These are phyloP conservation scores for Globisporangium abappressorium DNA, from an alignment of 352 stramenopile species.

Conservation along the genomic window DNA sequence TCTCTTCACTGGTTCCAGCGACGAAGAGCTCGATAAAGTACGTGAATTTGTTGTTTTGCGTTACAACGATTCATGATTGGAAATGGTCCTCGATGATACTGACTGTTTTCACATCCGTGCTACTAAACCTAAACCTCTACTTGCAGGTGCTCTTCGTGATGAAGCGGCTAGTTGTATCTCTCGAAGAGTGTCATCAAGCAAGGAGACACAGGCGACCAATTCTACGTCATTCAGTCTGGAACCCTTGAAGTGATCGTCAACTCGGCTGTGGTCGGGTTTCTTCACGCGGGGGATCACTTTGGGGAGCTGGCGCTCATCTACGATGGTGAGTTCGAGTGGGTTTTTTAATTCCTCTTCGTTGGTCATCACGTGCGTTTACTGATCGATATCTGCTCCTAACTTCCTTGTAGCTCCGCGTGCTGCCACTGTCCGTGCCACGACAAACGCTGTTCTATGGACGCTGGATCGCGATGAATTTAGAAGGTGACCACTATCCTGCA, in stretches of 20 bases:
- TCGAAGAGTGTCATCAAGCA: conserved; percentile 90
- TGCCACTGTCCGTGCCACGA: conserved; percentile 89
- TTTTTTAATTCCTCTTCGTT: not conserved
- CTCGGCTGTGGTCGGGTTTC: conserved; percentile 42
- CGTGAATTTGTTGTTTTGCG: not conserved
- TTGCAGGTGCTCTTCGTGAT: conserved; percentile 78
- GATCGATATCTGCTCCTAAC: not conserved
- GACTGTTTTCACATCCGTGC: not conserved
- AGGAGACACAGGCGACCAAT: conserved; percentile 89
- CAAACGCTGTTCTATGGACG: conserved; percentile 85
- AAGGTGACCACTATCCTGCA: conserved; percentile 24
- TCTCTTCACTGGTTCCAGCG: conserved; percentile 59
- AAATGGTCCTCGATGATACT: not conserved
- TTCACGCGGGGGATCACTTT: conserved; percentile 73
- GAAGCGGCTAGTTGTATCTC: conserved; percentile 49
- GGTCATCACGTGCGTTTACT: not conserved
- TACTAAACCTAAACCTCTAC: not conserved
- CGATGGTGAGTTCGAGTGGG: conserved; percentile 34
- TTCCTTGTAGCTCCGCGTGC: conserved; percentile 72
- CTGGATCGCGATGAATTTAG: conserved; percentile 89
- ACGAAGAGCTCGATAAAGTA: conserved; percentile 68
- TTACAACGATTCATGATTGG: not conserved
- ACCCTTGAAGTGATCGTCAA: conserved; percentile 77
- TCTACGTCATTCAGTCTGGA: conserved; percentile 84
- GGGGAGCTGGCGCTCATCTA: conserved; percentile 91